phyloP scores from a whole-genome alignment of 768 basidiomycete genomes.

The Fomitopsis pulvina region DNA sequence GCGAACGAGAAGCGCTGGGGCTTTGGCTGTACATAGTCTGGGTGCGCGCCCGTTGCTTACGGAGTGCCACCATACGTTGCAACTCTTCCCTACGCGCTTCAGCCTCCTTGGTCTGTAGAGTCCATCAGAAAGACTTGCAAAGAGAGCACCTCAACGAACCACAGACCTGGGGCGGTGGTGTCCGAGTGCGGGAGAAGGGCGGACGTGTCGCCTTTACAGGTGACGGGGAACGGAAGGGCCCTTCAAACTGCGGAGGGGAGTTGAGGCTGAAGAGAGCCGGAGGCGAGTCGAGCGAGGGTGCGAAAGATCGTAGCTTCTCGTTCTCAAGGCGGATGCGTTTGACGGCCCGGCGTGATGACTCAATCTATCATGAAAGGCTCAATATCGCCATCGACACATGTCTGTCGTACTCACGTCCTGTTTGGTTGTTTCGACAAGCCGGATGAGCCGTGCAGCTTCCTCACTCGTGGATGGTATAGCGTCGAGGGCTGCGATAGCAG shows the following conservation, averaged over 20 bases:
- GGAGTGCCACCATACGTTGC: slow-evolving; percentile 61
- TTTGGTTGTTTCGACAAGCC: slow-evolving; percentile 46
- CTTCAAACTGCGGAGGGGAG: slow-evolving; percentile 3
- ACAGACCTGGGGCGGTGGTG: slow-evolving; percentile 38
- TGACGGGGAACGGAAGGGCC: slow-evolving; percentile 33
- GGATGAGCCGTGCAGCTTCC: slow-evolving; percentile 39
- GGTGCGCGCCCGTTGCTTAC: slow-evolving; percentile 45
- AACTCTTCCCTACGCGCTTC: slow-evolving; percentile 80
- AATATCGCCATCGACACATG: neutral
- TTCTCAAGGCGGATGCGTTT: slow-evolving; percentile 73
- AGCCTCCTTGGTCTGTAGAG: slow-evolving; percentile 59
- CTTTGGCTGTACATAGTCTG: slow-evolving; percentile 25
- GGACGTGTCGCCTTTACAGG: slow-evolving; percentile 49
- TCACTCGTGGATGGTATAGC: slow-evolving; percentile 25
- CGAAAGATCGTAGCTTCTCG: slow-evolving; percentile 30
- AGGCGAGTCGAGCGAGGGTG: slow-evolving; percentile 1
- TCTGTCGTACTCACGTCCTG: slow-evolving; percentile 49
- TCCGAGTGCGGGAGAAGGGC: slow-evolving; percentile 31
- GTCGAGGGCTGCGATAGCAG: slow-evolving; percentile 1
- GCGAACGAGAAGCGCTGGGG: slow-evolving; percentile 16
- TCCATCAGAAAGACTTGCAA: slow-evolving; percentile 2
- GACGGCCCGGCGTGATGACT: slow-evolving; percentile 59
- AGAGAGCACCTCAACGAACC: slow-evolving; percentile 15
- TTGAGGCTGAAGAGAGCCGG: too few relatives aligned
- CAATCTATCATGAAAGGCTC: slow-evolving; percentile 41